Percentiles rank a stretch among this genome's conserved stretches.
Conservation (phyloP, 225 moss, liverwort and hornwort species). For the Physcomitrium patens region DNA sequence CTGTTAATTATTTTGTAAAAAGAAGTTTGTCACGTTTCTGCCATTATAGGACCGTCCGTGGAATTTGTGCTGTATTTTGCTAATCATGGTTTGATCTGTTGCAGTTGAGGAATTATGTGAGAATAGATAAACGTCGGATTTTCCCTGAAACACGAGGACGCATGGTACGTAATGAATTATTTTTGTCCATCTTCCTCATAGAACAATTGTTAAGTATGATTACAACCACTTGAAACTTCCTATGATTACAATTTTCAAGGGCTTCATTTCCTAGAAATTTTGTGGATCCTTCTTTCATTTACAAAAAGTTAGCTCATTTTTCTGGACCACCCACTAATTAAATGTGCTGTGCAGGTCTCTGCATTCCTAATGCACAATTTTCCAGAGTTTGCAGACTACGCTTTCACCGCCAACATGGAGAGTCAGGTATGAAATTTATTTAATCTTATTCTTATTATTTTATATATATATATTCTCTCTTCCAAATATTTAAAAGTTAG, state of each 20-base stretch:
- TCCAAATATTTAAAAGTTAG: no score
- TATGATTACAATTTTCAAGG: not conserved
- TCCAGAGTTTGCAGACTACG: conserved; percentile 78
- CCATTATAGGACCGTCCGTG: not conserved
- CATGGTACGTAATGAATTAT: conserved; percentile 59
- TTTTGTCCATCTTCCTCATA: not conserved
- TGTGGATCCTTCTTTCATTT: conserved; percentile 8
- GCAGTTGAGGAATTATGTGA: conserved; percentile 91
- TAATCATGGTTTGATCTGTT: conserved; percentile 25
- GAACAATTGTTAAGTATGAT: not conserved
- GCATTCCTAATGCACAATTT: conserved; percentile 84
- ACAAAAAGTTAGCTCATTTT: not conserved
- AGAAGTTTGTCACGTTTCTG: conserved; percentile 12
- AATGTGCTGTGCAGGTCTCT: conserved; percentile 68
- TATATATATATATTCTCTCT: no score
- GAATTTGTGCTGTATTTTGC: not conserved
- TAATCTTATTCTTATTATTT: not conserved
- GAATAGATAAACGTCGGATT: conserved; percentile 80
- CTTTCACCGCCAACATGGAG: conserved; percentile 94
- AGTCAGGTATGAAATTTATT: conserved; percentile 56
- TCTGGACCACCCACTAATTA: conserved; percentile 3
- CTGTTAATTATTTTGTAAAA: no score
- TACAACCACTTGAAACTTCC: not conserved
- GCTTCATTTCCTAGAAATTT: conserved; percentile 4
- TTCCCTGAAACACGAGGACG: conserved; percentile 87